Evolutionary conservation across 345 rosid species (phyloP), one percentile per base, ranked within the genome.

Genomic region (Eucalyptus melliodora): DNA sequence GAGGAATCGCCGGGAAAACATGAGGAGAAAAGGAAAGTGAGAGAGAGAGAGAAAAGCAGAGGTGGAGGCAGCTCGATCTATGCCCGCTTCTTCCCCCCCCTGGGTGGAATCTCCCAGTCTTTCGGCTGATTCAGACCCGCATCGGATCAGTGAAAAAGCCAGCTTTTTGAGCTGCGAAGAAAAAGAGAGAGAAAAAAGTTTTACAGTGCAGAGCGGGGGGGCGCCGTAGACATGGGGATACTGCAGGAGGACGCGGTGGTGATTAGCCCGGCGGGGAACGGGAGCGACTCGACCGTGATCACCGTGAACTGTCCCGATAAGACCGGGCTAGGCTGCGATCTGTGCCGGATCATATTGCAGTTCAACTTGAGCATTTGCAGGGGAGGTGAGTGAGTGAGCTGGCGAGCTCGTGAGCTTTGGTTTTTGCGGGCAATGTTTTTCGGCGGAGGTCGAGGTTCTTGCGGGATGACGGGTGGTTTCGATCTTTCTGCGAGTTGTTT

Each of bases 251-350:
- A 95, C 90, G 91, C 92, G 55, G 96, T 95, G 87, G 90, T 94
- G 87, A 94, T 95, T 67, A 91, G 90, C 44, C 91, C 89, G 49
- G 90, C 94, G 31, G 91, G 93, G 92, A 92, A 91, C 53, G 88
- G 90, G 13, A 94, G 92, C 45, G 95, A 92, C 62, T 45, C 89
- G 42, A 93, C 95, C 89, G 92, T 93, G 87, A 92, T 96, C 87
- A 92, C 96, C 4, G 95, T 95, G 24, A 95, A 94, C 91, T 95
- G 97, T 59, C 96, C 96, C 34, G 97, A 95, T 86, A 95, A 95
- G 91, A 95, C 96, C 45, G 96, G 97, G 11, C 91, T 95, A 45
- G 97, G 97, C 44, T 95, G 96, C 93, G 97, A 95, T 90, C 88
- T 95, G 92, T 94, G 96, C 91, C 91, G 97, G 92, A 72, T 93